Base-by-base conservation (phyloP, 169 alveolate genomes). In the Eimeria sp. region DNA sequence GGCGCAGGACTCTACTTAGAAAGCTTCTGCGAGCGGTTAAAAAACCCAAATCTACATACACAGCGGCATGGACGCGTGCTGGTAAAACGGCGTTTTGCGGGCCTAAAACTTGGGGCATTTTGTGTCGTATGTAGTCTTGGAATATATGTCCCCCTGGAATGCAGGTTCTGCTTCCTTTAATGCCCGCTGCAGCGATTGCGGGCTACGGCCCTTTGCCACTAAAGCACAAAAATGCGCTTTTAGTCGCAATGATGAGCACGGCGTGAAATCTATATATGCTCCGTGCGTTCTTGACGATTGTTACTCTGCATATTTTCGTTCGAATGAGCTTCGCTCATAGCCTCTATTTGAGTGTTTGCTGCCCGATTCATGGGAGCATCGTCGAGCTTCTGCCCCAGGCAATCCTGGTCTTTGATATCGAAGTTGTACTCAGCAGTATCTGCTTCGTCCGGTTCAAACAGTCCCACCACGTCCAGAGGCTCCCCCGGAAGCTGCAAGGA, bases 381-480 rank as follows among this genome's bases (percentile, higher is more conserved):
- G 33, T 43, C 76, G 43, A 60, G 23, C 46, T 87, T 66, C 66
- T 40, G 83, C 66, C 49, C 68, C 27, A 76, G 11, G 94, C 71
- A 64, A 49, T 30, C 43, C 6, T 62, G 83, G 68, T 87, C 78
- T 25, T 85, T 40, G 52, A 87, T 18, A 10, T 87, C 94, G 56
- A 87, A 87, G 83, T 87, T 64, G 83, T 87, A 87, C 46, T 20
- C 83, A 25, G 94, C 37, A 64, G 68, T n/a, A 52, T 37, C 82
- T 6, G 72, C 83, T 66, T 87, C 94, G 40, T 85, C 60, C 10
- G 94, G 83, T 68, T 66, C 94, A 20, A 87, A 87, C 25, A 87
- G 58, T 11, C 64, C 94, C 46, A 83, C 83, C 64, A 87, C 94
- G 52, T 43, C 94, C 54, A 87, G 94, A 54, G 64, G 83, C 52